Evolutionary conservation across 2,329 filamentous ascomycete genomes (phyloP).

Genomic region (Nakataea oryzae): DNA sequence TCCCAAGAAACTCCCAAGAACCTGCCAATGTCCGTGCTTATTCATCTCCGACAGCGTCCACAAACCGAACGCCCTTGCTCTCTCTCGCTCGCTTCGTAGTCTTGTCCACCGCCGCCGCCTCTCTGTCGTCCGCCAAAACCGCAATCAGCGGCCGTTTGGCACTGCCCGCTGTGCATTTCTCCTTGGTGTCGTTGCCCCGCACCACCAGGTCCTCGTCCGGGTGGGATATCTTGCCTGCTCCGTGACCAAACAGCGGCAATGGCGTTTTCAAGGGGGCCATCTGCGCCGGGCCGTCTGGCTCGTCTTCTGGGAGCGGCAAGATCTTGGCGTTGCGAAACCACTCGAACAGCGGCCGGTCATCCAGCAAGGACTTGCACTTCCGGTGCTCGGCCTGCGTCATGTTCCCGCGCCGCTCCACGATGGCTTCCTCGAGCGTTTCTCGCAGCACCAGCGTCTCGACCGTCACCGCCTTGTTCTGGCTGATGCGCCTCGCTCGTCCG

Average conservation of each 20-base stretch:
- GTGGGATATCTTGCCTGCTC: conserved; percentile 29
- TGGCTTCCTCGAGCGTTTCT: conserved; percentile 75
- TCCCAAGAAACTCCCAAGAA: background rate
- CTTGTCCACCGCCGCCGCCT: background rate
- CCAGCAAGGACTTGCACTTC: conserved; percentile 44
- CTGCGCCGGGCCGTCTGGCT: conserved; percentile 27
- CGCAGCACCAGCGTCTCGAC: conserved; percentile 79
- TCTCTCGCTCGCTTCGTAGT: background rate
- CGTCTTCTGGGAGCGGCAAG: conserved; percentile 15
- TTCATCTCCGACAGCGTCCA: background rate
- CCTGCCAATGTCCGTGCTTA: background rate
- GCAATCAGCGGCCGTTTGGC: background rate
- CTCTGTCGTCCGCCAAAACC: background rate
- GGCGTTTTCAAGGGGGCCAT: conserved; percentile 34
- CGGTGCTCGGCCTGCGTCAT: conserved; percentile 63
- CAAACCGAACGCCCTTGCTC: background rate
- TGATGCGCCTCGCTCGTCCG: conserved; percentile 80
- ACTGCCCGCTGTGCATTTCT: background rate
- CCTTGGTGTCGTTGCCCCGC: background rate
- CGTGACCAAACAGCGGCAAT: conserved; percentile 40
- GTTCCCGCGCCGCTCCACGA: conserved; percentile 59
- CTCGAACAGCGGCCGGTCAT: conserved; percentile 43
- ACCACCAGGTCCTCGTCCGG: conserved; percentile 33
- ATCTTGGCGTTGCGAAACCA: conserved; percentile 47
- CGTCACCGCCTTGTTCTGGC: conserved; percentile 65